Base-by-base conservation (phyloP, 2,329 filamentous ascomycete genomes). In the Lachnellula subtilissima region DNA sequence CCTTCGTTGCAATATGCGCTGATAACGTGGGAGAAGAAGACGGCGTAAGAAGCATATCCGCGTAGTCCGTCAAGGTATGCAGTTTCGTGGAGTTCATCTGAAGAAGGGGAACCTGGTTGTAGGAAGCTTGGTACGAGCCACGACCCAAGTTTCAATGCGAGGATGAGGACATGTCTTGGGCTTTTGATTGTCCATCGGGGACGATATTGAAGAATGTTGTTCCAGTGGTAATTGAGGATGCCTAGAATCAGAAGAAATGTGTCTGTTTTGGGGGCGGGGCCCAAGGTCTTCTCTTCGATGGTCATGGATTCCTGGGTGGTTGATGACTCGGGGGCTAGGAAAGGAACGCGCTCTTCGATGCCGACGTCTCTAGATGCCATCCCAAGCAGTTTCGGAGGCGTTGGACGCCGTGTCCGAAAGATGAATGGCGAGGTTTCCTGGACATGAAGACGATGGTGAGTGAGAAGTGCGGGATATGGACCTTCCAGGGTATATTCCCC, bases 21-120 rank as follows among this genome's bases (percentile, higher is more conserved):
- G 2, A 50, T 11, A 17, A 48, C 25, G 8, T 50, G 48, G n/a
- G 48, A 36, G 48, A 50, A 19, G 48, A 50, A 50, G 5, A 50
- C 35, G 17, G 48, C 48, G 14, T 40, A 50, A 17, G 28, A 50
- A 14, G 75, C 75, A 43, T 77, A 64, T 42, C 75, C 75, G 22
- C 75, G 74, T 45, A 77, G 67, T 36, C 75, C 74, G 60, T 77
- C 74, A 40, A 77, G 71, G 57, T 75, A 77, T 4, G 74, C 73
- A 0, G 74, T 76, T n/a, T 52, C 40, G 15, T 52, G 36, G 9
- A 55, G 17, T 17, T 48, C 45, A 19, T 36, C 19, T 11, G 19
- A 11, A 17, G 35, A 39, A 8, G 28, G 2, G 4, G 35, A 15
- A 19, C 28, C 25, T 14, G 12, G 17, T 15, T 17, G 28, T 5